phyloP scores from a whole-genome alignment of 441 rosid genomes.

The Rhodomyrtus psidioides region DNA sequence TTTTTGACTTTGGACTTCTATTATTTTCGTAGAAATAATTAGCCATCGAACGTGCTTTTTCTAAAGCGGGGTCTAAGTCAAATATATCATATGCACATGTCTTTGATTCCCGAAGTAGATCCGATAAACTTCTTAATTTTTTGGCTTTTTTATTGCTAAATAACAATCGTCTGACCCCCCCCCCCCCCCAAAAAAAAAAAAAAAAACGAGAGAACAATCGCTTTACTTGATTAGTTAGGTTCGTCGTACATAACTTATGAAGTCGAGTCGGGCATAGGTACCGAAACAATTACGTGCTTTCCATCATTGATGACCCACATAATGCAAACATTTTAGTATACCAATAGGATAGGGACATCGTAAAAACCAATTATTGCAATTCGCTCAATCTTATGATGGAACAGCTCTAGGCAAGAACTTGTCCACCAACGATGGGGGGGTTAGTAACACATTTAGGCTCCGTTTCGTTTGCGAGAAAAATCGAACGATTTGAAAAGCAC shows the following conservation, averaged over 20 bases:
- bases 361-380: background rate
- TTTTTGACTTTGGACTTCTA: background rate
- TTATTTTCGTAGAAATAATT: background rate
- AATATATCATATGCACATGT: background rate
- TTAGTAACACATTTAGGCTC: background rate
- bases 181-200: too few relatives aligned
- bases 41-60: background rate
- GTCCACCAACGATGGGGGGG: background rate
- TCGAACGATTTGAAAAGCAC: rapidly evolving
- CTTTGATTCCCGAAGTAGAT: background rate
- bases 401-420: background rate
- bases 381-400: background rate
- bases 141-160: background rate
- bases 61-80: background rate
- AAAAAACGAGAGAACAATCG: background rate
- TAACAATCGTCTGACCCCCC: background rate
- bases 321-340: background rate
- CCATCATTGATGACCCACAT: background rate
- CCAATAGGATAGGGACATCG: background rate
- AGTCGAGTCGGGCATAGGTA: background rate
- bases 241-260: background rate
- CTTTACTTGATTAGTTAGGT: background rate
- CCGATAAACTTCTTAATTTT: background rate
- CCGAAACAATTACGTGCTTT: background rate
- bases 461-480: background rate